A percentile compares a stretch with the other conserved stretches of the same genome.
phyloP scores from a whole-genome alignment of 148 eudicot species.

The Amaranthus cruentus region DNA sequence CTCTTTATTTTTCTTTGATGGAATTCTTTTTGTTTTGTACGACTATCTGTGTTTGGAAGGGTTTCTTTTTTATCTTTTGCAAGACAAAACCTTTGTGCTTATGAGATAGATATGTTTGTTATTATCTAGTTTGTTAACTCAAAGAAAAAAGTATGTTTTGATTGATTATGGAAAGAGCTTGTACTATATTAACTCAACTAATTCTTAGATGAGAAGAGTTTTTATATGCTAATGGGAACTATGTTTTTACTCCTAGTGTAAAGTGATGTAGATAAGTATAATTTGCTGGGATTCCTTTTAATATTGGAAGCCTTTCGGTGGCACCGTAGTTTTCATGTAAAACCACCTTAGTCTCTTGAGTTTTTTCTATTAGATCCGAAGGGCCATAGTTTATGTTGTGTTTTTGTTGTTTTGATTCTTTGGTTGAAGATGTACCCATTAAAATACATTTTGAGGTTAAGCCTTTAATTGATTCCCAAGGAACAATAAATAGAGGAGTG shows the following conservation, averaged over 20 bases:
- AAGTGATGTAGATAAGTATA: background rate
- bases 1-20: background rate
- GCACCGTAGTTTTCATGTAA: background rate
- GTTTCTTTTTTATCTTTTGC: background rate
- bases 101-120: background rate
- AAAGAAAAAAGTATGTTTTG: background rate
- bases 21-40: background rate
- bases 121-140: background rate
- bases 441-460: background rate
- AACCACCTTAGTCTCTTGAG: background rate
- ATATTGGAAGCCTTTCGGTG: background rate
- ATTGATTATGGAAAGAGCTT: no score
- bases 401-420: background rate
- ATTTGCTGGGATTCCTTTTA: background rate
- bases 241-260: background rate
- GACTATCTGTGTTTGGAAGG: background rate
- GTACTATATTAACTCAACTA: background rate
- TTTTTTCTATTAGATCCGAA: background rate
- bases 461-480: no score
- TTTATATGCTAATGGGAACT: background rate
- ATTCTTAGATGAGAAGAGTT: background rate
- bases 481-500: no score
- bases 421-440: background rate
- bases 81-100: background rate
- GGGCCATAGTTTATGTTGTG: background rate